Evolutionary conservation across 108 stramenopile species (phyloP).

Genomic region (Pseudonitzschia multistriata): DNA sequence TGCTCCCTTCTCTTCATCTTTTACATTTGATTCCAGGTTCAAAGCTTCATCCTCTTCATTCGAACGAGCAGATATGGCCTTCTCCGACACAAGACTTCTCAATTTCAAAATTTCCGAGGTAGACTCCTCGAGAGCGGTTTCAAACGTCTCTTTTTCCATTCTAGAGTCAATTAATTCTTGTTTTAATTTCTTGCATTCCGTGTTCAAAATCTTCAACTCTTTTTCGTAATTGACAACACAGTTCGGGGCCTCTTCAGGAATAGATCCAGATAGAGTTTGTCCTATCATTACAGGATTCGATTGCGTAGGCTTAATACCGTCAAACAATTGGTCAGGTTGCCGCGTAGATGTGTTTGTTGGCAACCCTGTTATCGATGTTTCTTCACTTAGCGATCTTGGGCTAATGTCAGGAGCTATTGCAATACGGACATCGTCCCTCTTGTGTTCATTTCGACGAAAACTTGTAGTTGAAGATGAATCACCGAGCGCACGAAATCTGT

Average conservation of each 20-base stretch:
- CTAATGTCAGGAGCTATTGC: not conserved
- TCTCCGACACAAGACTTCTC: not conserved
- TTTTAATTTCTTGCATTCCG: not conserved
- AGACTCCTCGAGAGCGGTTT: not conserved
- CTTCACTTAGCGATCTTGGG: not conserved
- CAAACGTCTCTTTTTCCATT: not conserved
- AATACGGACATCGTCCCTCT: not conserved
- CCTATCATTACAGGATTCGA: too few relatives aligned
- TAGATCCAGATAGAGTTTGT: not conserved
- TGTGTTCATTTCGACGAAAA: not conserved
- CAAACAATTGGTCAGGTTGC: too few relatives aligned
- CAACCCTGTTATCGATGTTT: not conserved
- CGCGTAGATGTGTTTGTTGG: not conserved
- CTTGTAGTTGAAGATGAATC: not conserved
- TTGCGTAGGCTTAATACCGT: too few relatives aligned
- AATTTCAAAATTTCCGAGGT: not conserved
- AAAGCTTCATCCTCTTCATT: not conserved
- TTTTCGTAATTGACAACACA: not conserved
- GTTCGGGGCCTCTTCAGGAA: not conserved
- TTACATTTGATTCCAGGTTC: too few relatives aligned
- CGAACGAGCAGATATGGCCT: too few relatives aligned
- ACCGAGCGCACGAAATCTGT: not conserved
- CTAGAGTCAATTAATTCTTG: not conserved
- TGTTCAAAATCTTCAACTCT: not conserved
- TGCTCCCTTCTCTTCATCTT: not conserved